phyloP scores from a whole-genome alignment of 2,329 filamentous ascomycete species.

The Neonectria faginata region DNA sequence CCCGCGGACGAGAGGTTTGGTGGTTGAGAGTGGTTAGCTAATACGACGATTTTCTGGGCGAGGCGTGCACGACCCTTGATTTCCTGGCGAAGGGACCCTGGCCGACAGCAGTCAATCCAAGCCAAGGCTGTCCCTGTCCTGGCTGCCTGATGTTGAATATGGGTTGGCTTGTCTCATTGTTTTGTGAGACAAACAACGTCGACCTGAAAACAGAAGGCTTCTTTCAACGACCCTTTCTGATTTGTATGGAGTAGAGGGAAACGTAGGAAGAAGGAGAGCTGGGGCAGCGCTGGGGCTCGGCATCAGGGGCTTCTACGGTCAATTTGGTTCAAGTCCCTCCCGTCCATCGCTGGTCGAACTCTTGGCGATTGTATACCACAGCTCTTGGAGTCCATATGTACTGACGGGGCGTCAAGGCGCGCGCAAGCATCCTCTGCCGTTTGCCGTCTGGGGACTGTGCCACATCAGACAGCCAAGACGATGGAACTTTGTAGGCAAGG shows the following conservation, averaged over 20 bases:
- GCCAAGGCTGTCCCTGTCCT: conserved; percentile 13
- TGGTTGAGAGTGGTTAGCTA: background rate
- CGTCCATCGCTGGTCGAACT: no score
- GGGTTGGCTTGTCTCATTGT: conserved; percentile 24
- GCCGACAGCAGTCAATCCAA: background rate
- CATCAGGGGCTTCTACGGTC: conserved; percentile 11
- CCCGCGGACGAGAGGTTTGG: background rate
- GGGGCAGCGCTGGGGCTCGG: background rate
- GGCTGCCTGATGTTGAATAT: conserved; percentile 15
- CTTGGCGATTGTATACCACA: no score
- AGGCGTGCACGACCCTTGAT: conserved; percentile 12
- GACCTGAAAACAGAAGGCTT: conserved; percentile 14
- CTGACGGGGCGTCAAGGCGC: conserved; percentile 28
- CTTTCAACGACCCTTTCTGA: background rate
- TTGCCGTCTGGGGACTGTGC: conserved; percentile 22
- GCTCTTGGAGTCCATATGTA: background rate
- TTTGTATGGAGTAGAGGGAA: background rate
- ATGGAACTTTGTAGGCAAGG: conserved; percentile 7
- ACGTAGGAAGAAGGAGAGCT: background rate
- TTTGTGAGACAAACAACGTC: conserved; percentile 12
- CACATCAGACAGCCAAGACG: conserved; percentile 17
- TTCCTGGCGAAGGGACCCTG: background rate
- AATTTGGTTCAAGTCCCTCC: no score
- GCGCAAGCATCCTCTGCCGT: conserved; percentile 31
- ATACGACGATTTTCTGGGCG: background rate